phyloP scores from a whole-genome alignment of 495 filamentous ascomycete genomes.

The Aspergillus funiculosus region DNA sequence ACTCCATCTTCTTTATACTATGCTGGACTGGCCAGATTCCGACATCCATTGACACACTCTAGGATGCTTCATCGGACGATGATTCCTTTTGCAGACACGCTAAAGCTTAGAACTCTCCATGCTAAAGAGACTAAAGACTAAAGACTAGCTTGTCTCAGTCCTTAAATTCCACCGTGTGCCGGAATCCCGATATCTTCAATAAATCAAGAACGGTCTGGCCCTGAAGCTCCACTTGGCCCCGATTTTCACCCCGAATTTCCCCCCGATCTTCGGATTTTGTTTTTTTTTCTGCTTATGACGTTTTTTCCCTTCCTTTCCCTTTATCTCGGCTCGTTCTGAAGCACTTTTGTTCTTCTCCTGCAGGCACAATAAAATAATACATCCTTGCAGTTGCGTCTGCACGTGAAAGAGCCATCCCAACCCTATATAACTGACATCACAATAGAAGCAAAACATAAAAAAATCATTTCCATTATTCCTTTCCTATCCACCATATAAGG shows the following conservation, averaged over 20 bases:
- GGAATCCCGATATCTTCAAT: not conserved
- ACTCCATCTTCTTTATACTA: too few species aligned
- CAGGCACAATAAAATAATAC: not conserved
- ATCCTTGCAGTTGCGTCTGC: not conserved
- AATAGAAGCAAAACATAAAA: not conserved
- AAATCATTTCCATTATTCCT: not conserved
- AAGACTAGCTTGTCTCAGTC: too few species aligned
- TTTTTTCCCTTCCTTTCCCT: not conserved
- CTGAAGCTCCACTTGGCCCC: slow-evolving; percentile 10
- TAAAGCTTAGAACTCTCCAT: too few species aligned
- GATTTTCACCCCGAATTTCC: slow-evolving; percentile 1
- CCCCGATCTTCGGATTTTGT: slow-evolving; percentile 8
- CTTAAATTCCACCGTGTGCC: too few species aligned
- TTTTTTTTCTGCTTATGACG: not conserved
- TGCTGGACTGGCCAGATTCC: too few species aligned
- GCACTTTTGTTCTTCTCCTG: not conserved
- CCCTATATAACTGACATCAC: not conserved
- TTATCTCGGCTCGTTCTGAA: not conserved
- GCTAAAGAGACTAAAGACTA: too few species aligned
- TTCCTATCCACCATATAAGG: too few species aligned
- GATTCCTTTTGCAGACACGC: too few species aligned
- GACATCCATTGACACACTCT: too few species aligned
- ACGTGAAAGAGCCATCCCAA: not conserved
- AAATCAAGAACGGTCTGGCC: too few species aligned
- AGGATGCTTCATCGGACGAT: too few species aligned